Conservation (phyloP, 1,284 basidiomycete genomes). For the Sporisorium reilianum region DNA sequence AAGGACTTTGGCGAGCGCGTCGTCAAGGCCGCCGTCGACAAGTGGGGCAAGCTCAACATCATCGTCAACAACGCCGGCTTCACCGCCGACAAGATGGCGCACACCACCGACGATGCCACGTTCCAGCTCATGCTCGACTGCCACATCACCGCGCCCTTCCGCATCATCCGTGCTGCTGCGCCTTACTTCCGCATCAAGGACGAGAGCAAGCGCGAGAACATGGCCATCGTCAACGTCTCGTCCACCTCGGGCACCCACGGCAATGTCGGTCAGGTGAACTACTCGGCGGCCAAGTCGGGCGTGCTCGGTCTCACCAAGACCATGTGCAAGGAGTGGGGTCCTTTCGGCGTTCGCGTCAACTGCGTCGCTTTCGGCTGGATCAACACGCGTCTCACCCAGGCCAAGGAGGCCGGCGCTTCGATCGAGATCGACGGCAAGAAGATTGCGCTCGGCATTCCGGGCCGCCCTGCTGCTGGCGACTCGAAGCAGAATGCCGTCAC, state of each 20-base stretch:
- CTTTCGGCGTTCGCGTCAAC: slow-evolving; percentile 79
- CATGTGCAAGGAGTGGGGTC: slow-evolving; percentile 87
- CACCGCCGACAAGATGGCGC: slow-evolving; percentile 86
- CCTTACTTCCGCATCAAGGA: slow-evolving; percentile 86
- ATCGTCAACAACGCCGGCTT: slow-evolving; percentile 90
- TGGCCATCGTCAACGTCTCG: slow-evolving; percentile 68
- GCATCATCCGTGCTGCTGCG: slow-evolving; percentile 83
- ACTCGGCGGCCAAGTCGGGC: slow-evolving; percentile 70
- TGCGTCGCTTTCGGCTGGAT: slow-evolving; percentile 82
- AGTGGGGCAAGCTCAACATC: slow-evolving; percentile 60
- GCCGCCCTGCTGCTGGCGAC: slow-evolving; percentile 73
- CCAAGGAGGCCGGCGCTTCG: slow-evolving; percentile 80
- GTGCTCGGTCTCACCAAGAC: slow-evolving; percentile 80
- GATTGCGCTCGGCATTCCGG: slow-evolving; percentile 78
- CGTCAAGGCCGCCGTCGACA: slow-evolving; percentile 78
- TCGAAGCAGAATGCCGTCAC: slow-evolving; percentile 72
- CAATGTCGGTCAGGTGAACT: slow-evolving; percentile 83
- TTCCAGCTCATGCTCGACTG: slow-evolving; percentile 85
- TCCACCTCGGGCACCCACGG: slow-evolving; percentile 61
- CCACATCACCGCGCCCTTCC: slow-evolving; percentile 75
- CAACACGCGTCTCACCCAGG: slow-evolving; percentile 77
- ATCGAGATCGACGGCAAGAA: slow-evolving; percentile 86
- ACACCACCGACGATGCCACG: slow-evolving; percentile 84
- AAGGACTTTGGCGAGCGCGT: slow-evolving; percentile 82
- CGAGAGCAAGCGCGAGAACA: slow-evolving; percentile 74